Evolutionary conservation across 2,329 filamentous ascomycete genomes (phyloP).

Genomic region (Lasiodiplodia theobromae): DNA sequence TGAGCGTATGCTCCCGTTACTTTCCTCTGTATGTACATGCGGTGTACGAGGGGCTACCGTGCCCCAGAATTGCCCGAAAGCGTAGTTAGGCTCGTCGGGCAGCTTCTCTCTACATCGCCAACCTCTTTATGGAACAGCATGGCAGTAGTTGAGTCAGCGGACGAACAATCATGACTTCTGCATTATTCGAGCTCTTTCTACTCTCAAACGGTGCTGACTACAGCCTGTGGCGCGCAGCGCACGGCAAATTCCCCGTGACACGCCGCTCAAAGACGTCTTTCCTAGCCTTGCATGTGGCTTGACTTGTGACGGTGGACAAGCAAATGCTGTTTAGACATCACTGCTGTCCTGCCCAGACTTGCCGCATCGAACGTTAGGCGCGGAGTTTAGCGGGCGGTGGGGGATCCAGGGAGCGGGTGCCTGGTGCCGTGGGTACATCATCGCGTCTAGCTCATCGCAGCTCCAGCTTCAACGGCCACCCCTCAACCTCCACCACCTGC

Average conservation of each 20-base stretch:
- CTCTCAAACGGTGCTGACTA: not conserved
- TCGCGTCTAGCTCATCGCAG: conserved; percentile 20
- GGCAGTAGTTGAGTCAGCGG: not conserved
- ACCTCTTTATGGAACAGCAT: not conserved
- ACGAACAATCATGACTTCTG: not conserved
- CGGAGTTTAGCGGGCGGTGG: conserved; percentile 27
- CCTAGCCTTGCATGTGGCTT: not conserved
- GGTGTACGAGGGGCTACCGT: not conserved
- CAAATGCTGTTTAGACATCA: not conserved
- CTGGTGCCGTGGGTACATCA: conserved; percentile 27
- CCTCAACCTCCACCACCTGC: not conserved
- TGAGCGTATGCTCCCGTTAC: not conserved
- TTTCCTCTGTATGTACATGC: not conserved
- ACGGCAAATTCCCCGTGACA: not conserved
- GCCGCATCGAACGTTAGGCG: conserved; percentile 19
- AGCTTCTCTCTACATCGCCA: not conserved
- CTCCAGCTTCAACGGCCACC: conserved; percentile 3
- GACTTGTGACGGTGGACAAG: not conserved
- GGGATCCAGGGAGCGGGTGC: conserved; percentile 23
- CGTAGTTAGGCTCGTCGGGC: conserved; percentile 2
- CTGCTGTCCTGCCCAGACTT: conserved; percentile 12
- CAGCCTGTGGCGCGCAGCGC: not conserved
- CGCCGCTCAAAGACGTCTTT: not conserved
- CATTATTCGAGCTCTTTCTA: conserved; percentile 19
- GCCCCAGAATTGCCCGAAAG: not conserved